Evolutionary conservation across 176 grass and related monocot species (phyloP), one percentile per base, ranked within the genome.

Genomic region (Aegilops speltoides): DNA sequence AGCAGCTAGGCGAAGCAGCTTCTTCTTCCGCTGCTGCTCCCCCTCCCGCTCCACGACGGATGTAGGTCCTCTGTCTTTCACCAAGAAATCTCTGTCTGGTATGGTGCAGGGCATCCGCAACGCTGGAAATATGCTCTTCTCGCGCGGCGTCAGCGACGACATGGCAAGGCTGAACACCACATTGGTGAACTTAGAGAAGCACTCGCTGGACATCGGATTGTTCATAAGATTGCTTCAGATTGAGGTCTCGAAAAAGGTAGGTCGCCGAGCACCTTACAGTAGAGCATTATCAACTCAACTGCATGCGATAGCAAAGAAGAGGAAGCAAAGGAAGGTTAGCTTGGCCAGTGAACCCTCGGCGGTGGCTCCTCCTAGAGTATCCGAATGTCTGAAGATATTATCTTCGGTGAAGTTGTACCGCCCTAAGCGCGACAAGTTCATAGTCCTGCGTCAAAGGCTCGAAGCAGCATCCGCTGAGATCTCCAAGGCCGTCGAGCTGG

Each of bases 221-320:
- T 92, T 92, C 67, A 33, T 89, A 23, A 4, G 6, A 2, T 26
- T 86, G 82, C 78, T 89, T 22, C 36, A 71, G 25, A 17, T 70
- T 8, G 75, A 90, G 65, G 26, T 5, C 8, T 56, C 22, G 6
- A 32, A 10, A 7, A 72, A 70, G 10, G 14, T 14, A 9, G 19
- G 6, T 12, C 41, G 41, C 11, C 41, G 10, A 45, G 41, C 41
- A 45, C 10, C 41, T 43, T 43, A 43, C 10, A 12, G 41, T 13
- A 45, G 41, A 13, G 41, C 41, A 13, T 13, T 45, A 3, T 45
- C 41, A 45, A 0, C 11, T 45, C 41, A 45, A 12, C 3, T 45
- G 41, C 41, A 3, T 45, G 3, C 41, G 41, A 3, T 3, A 45
- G 41, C 41, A 45, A 45, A 45, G 11, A 45, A 45, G 41, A 45